phyloP scores from a whole-genome alignment of 371 early-diverging fungal species.

The Batkoa obscura region DNA sequence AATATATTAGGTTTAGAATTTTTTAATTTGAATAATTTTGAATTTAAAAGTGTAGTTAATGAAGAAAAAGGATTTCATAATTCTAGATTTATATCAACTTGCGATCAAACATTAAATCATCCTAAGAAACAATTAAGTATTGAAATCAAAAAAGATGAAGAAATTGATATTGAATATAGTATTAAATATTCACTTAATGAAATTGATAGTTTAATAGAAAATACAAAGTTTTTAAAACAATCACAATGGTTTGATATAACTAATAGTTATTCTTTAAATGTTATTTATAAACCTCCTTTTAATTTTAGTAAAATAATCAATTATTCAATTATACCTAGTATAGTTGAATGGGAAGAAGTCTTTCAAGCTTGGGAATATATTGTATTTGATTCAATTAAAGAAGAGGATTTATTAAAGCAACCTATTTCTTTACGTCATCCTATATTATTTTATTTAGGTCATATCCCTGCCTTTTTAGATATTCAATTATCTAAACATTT shows the following conservation, averaged over 20 bases:
- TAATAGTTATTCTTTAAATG: slow-evolving; percentile 42
- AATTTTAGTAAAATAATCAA: slow-evolving; percentile 20
- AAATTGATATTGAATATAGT: slow-evolving; percentile 75
- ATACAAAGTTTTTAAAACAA: slow-evolving; percentile 27
- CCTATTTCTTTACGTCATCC: slow-evolving; percentile 76
- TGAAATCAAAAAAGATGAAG: slow-evolving; percentile 40
- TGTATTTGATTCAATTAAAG: slow-evolving; percentile 32
- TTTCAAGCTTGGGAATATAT: slow-evolving; percentile 70
- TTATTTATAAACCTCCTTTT: slow-evolving; percentile 51
- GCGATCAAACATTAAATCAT: slow-evolving; percentile 25
- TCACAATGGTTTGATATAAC: slow-evolving; percentile 39
- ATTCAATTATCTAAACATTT: slow-evolving; percentile 48
- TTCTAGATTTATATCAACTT: slow-evolving; percentile 43
- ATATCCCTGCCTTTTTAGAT: slow-evolving; percentile 72
- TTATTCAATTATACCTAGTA: slow-evolving; percentile 9
- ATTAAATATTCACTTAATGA: slow-evolving; percentile 59
- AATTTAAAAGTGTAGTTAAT: slow-evolving; percentile 54
- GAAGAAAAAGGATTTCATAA: slow-evolving; percentile 54
- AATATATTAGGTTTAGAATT: slow-evolving; percentile 30
- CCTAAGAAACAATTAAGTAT: slow-evolving; percentile 11
- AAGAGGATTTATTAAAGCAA: slow-evolving; percentile 30
- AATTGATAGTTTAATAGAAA: slow-evolving; percentile 27
- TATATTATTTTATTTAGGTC: slow-evolving; percentile 79
- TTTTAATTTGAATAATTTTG: slow-evolving; percentile 37
- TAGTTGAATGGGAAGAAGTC: slow-evolving; percentile 49